Percentiles rank a stretch among this genome's conserved stretches.
Conservation (phyloP, 495 filamentous ascomycete genomes). For the Lasiosphaeria ovina region DNA sequence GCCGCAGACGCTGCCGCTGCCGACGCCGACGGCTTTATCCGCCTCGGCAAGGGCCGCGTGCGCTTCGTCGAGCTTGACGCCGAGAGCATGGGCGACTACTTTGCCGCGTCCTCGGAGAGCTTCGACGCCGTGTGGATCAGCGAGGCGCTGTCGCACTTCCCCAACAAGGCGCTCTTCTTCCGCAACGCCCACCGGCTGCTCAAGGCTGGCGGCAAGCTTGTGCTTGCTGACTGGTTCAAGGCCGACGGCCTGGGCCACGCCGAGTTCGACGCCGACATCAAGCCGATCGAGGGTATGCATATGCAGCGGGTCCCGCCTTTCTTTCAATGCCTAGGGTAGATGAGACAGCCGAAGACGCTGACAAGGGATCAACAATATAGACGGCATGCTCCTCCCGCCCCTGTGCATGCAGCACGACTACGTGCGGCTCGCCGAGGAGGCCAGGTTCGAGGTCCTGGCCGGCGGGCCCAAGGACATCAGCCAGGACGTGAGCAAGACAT, state of each 20-base stretch:
- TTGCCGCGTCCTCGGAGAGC: slow-evolving; percentile 26
- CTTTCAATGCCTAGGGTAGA: slow-evolving; percentile 1
- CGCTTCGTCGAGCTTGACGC: slow-evolving; percentile 57
- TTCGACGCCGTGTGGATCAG: slow-evolving; percentile 60
- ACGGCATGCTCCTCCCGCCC: slow-evolving; percentile 57
- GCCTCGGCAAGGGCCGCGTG: slow-evolving; percentile 42
- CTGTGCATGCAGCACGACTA: slow-evolving; percentile 51
- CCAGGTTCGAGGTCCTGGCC: slow-evolving; percentile 42
- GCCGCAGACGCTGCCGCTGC: neutral
- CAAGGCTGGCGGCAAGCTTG: slow-evolving; percentile 44
- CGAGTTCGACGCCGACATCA: slow-evolving; percentile 50
- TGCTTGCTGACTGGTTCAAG: slow-evolving; percentile 58
- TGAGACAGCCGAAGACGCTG: neutral
- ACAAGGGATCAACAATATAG: slow-evolving; percentile 20
- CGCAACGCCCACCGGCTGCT: slow-evolving; percentile 45
- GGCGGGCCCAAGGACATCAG: slow-evolving; percentile 54
- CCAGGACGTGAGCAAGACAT: slow-evolving; percentile 54
- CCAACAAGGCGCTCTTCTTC: slow-evolving; percentile 56
- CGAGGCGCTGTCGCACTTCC: slow-evolving; percentile 58
- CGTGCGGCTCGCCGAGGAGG: slow-evolving; percentile 43
- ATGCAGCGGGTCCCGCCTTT: no score
- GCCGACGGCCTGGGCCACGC: slow-evolving; percentile 40
- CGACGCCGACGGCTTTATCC: slow-evolving; percentile 27
- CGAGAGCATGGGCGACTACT: slow-evolving; percentile 55
- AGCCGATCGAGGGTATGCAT: slow-evolving; percentile 49